These are phyloP conservation scores for Macadamia tetraphylla DNA, from an alignment of 164 flowering plant genomes.

Conservation along the genomic window DNA sequence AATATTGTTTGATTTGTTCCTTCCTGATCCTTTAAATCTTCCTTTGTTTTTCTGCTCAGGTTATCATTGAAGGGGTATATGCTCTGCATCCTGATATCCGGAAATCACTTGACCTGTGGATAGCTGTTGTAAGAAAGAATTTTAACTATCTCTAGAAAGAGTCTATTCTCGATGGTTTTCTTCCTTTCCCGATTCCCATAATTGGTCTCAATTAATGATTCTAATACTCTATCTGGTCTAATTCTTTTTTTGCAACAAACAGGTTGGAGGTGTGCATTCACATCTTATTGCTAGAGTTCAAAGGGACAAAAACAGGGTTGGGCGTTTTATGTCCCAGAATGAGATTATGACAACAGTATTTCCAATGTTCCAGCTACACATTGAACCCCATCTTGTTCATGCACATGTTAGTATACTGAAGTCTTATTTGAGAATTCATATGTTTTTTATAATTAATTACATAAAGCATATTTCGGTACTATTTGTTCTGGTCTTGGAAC, in stretches of 20 bases:
- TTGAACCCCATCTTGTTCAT: constrained; percentile 99
- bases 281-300: constrained; percentile 97
- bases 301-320: constrained; percentile 83
- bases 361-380: constrained; percentile 96
- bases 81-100: constrained; percentile 94
- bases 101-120: constrained; percentile 84
- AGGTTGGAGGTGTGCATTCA: constrained; percentile 99
- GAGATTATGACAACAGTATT: constrained; percentile 95
- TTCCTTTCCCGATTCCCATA: neutral
- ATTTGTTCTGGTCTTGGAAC: neutral
- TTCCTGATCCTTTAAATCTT: constrained; percentile 2
- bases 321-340: constrained; percentile 74
- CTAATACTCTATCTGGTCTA: neutral
- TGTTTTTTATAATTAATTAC: too few relatives aligned
- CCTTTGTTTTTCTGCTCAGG: constrained; percentile 37
- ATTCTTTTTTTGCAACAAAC: constrained; percentile 19
- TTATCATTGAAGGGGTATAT: constrained; percentile 96
- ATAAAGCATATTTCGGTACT: neutral
- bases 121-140: constrained; percentile 87
- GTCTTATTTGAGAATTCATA: neutral
- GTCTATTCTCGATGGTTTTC: constrained; percentile 7
- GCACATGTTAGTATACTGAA: constrained; percentile 75
- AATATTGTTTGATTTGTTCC: neutral
- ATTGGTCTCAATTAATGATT: neutral
- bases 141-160: constrained; percentile 5